Conservation (phyloP, 1,284 basidiomycete genomes). For the Pseudozyma hubeiensis region DNA sequence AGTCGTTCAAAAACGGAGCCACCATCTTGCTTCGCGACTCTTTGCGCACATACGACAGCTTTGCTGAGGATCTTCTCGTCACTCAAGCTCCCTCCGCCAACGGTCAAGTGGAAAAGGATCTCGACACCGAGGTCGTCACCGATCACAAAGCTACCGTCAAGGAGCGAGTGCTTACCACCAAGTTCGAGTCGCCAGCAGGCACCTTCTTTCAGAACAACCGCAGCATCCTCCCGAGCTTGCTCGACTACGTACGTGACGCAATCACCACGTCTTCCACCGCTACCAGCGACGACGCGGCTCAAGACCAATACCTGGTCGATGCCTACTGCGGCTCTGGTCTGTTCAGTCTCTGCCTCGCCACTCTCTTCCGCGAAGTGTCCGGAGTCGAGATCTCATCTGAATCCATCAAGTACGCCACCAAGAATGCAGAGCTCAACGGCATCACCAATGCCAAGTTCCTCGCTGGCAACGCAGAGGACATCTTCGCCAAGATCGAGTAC, state of each 20-base stretch:
- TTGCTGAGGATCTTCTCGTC: slow-evolving; percentile 33
- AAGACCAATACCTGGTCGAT: slow-evolving; percentile 60
- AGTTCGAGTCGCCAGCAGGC: slow-evolving; percentile 87
- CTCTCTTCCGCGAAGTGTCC: slow-evolving; percentile 80
- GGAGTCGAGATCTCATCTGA: slow-evolving; percentile 84
- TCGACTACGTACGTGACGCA: slow-evolving; percentile 77
- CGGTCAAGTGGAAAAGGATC: slow-evolving; percentile 24
- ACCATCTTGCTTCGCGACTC: slow-evolving; percentile 93
- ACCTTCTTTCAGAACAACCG: slow-evolving; percentile 98
- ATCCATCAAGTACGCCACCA: slow-evolving; percentile 82
- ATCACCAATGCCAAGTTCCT: slow-evolving; percentile 71
- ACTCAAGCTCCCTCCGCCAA: slow-evolving; percentile 9
- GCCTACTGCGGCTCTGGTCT: slow-evolving; percentile 77
- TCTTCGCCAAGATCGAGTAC: slow-evolving; percentile 74
- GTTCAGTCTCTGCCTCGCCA: slow-evolving; percentile 88
- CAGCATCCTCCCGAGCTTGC: slow-evolving; percentile 84
- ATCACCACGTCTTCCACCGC: slow-evolving; percentile 20
- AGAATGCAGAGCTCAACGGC: slow-evolving; percentile 82
- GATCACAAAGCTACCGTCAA: slow-evolving; percentile 84
- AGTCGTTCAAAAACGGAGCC: slow-evolving; percentile 86
- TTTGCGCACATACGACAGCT: slow-evolving; percentile 69
- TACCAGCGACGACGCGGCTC: not conserved
- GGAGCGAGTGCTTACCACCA: slow-evolving; percentile 82
- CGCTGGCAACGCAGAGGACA: slow-evolving; percentile 74
- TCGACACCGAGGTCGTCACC: slow-evolving; percentile 73